Evolutionary conservation across 2,329 filamentous ascomycete genomes (phyloP).

Genomic region (Truncatella angustata): DNA sequence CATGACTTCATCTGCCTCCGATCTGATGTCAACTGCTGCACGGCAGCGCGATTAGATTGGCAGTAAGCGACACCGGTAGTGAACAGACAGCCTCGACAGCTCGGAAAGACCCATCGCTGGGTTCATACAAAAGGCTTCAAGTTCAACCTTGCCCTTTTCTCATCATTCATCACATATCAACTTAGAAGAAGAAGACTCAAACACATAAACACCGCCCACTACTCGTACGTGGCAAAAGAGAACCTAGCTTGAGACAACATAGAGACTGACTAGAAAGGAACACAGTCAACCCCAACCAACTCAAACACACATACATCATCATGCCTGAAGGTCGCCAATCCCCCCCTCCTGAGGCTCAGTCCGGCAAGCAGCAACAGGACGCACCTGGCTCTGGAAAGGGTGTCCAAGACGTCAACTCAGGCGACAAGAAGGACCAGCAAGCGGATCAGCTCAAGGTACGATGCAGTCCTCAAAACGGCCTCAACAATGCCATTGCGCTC

Average conservation of each 20-base stretch:
- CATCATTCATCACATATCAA: too few relatives aligned
- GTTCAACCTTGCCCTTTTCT: neutral
- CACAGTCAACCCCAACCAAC: constrained; percentile 13
- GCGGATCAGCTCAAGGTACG: constrained; percentile 53
- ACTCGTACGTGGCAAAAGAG: too few relatives aligned
- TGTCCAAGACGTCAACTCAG: constrained; percentile 45
- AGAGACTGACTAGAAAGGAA: constrained; percentile 1
- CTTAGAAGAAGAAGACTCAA: neutral
- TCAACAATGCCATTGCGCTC: too few relatives aligned
- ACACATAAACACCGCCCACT: too few relatives aligned
- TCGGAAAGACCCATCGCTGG: too few relatives aligned
- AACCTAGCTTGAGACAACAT: fast-evolving
- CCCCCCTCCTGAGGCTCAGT: constrained; percentile 68
- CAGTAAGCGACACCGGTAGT: neutral
- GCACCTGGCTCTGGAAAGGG: constrained; percentile 57
- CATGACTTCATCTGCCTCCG: constrained; percentile 13
- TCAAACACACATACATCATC: constrained; percentile 37
- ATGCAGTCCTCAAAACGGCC: neutral
- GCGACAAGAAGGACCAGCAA: constrained; percentile 50
- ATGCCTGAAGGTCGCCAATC: constrained; percentile 72
- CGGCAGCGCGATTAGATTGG: neutral
- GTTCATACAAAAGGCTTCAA: neutral
- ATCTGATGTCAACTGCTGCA: constrained; percentile 12
- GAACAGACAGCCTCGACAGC: constrained; percentile 6
- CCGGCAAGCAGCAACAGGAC: constrained; percentile 62